Base-by-base conservation (phyloP, 768 basidiomycete species). In the Mycena albidolilacea region DNA sequence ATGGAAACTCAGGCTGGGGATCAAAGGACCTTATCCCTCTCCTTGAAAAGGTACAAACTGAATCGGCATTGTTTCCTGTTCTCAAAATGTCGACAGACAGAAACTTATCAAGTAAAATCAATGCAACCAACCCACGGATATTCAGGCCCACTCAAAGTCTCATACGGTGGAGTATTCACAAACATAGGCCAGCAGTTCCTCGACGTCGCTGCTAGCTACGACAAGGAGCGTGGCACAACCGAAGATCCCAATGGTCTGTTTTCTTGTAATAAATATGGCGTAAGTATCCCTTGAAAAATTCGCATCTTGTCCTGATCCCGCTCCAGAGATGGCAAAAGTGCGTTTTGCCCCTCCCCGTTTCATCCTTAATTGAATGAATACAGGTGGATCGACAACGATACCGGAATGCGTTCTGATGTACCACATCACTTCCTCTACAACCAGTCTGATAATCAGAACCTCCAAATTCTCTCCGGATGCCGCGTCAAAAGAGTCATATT, bases 1-100 rank as follows among this genome's bases (percentile, higher is more conserved):
- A 84, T 35, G 81, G 80, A 11, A 87, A 88, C 68, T 62, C 79
- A 0, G 88, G 87, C 4, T 89, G 88, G 88, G 79, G 85, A 19
- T 85, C 84, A 5, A 70, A 81, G 14, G 82, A 85, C 21, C 78
- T 89, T 0, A 78, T 88, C 30, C 88, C 87, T 3, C 75, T 87
- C 0, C 70, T 86, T 21, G 81, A 75, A 68, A 88, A 87, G 84
- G 88, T 85, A 69, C 54, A 10, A 17, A 48, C 1, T 21, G 2
- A 37, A 21, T 23, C 10, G 37, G 15, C 8, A 11, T 1, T 23
- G 10, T 23, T 12, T 57, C 12, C 9, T 39, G 5, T 46, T 67
- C 46, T 37, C 5, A 43, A 15, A 58, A 17, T 10, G 23, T 19
- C 14, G 21, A 35, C 64, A 86, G 84, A 80, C 81, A 11, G 86